phyloP scores from a whole-genome alignment of 345 rosid genomes.

The Populus euphratica region DNA sequence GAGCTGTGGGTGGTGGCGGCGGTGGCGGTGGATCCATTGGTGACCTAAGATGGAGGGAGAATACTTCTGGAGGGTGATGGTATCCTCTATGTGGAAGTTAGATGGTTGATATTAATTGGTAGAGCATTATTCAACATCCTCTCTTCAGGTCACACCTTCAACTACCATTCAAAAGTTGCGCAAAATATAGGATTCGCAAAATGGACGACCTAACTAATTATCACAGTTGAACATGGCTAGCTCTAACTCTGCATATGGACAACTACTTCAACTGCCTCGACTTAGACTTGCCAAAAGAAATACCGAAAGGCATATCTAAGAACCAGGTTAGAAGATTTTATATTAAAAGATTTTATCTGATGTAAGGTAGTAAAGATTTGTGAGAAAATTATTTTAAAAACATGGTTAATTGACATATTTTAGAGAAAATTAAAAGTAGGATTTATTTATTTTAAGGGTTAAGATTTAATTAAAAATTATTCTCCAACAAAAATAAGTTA shows the following conservation, averaged over 20 bases:
- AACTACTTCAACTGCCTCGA: background rate
- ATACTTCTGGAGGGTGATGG: background rate
- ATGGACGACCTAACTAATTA: background rate
- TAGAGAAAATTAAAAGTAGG: too few species aligned
- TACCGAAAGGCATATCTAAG: background rate
- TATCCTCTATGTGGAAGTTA: background rate
- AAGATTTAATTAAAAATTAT: too few species aligned
- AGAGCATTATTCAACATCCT: slow-evolving; percentile 4
- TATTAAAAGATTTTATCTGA: too few species aligned
- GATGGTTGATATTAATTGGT: background rate
- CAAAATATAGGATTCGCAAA: background rate
- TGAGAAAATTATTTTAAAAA: too few species aligned
- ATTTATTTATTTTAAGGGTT: too few species aligned
- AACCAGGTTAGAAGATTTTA: background rate
- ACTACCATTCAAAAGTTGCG: slow-evolving; percentile 37
- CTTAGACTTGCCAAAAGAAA: background rate
- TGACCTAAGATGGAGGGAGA: background rate
- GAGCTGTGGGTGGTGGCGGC: slow-evolving; percentile 25
- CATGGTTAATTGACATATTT: too few species aligned
- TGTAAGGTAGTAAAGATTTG: too few species aligned
- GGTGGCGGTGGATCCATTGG: slow-evolving; percentile 33
- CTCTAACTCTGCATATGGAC: background rate
- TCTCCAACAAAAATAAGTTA: too few species aligned
- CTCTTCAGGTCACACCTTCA: slow-evolving; percentile 16
- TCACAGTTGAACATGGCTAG: background rate